Evolutionary conservation across 2,329 filamentous ascomycete species (phyloP).

Genomic region (Botrytis sinoallii): DNA sequence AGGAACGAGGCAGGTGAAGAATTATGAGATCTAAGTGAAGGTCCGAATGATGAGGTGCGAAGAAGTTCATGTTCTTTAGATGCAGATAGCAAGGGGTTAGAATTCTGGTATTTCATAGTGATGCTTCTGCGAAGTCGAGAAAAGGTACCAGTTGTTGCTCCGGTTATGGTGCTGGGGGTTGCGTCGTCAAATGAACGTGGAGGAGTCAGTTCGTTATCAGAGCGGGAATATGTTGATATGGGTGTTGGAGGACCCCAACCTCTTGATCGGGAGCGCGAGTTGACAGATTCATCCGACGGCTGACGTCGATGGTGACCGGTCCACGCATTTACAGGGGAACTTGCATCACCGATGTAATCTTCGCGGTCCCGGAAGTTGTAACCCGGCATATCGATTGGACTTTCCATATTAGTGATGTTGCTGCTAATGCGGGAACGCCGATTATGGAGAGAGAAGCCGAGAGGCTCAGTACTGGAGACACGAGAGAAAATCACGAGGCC

Average conservation of each 20-base stretch:
- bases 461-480: constrained; percentile 39
- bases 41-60: constrained; percentile 13
- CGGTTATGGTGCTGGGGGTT: neutral
- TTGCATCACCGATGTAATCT: constrained; percentile 7
- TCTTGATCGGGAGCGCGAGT: constrained; percentile 17
- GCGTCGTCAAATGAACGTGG: constrained; percentile 15
- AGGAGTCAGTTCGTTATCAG: constrained; percentile 21
- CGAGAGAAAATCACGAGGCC: constrained; percentile 80
- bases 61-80: constrained; percentile 10
- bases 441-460: constrained; percentile 27
- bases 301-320: constrained; percentile 14
- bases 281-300: constrained; percentile 17
- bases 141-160: constrained; percentile 11
- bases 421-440: constrained; percentile 27
- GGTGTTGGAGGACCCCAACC: constrained; percentile 23
- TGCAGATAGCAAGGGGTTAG: constrained; percentile 4
- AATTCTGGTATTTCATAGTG: constrained; percentile 9
- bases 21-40: constrained; percentile 10
- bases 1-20: constrained; percentile 7
- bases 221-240: constrained; percentile 22
- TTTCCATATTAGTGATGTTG: constrained; percentile 25
- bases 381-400: constrained; percentile 30
- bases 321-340: constrained; percentile 3
- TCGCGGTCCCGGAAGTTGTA: constrained; percentile 18
- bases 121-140: constrained; percentile 17